Evolutionary conservation across 164 flowering plant species (phyloP), one percentile per base, ranked within the genome.

Genomic region (Santalum album): DNA sequence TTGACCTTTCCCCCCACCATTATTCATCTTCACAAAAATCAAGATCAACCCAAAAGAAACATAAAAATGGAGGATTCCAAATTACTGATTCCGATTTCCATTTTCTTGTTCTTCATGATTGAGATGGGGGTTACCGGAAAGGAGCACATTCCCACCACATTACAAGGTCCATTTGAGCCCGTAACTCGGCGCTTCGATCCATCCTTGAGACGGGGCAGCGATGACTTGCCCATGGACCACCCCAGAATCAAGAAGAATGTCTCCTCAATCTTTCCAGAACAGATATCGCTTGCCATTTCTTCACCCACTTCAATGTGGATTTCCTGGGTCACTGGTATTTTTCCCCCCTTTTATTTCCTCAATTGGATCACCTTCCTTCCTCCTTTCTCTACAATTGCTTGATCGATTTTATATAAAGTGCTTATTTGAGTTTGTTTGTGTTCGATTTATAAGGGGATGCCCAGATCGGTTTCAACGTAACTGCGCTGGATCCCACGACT

Each of bases 321-420:
- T 45, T 90, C 97, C 67, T 90, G 95, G 95, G 72, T 87, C 32
- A 90, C 95, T 63, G 97, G 97, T 86, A 76, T 18, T 25, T 42
- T 34, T 9, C 17, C 38, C 43, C 36, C 36, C 17, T 38, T 9
- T 38, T 15, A 10, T 12, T 36, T 36, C 40, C 40, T 36, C 16
- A 36, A 10, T 36, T 12, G 7, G 7, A 2, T 36, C 12, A 2
- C 40, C 15, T 36, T 6, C 15, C 9, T 29, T 29, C 9, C 34
- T 9, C 34, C 34, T 3, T 4, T 4, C 9, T 29, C 9, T 29
- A 3, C 34, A 29, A 4, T 29, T 29, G 34, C 4, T 29, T 29
- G 4, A 4, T 29, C 9, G 34, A 9, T 29, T 29, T 29, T 29
- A 3, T 4, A 29, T 29, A 29, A 9, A 29, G 40, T 36, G 2